phyloP scores from a whole-genome alignment of 2,329 filamentous ascomycete species.

The Venturia pyrina region DNA sequence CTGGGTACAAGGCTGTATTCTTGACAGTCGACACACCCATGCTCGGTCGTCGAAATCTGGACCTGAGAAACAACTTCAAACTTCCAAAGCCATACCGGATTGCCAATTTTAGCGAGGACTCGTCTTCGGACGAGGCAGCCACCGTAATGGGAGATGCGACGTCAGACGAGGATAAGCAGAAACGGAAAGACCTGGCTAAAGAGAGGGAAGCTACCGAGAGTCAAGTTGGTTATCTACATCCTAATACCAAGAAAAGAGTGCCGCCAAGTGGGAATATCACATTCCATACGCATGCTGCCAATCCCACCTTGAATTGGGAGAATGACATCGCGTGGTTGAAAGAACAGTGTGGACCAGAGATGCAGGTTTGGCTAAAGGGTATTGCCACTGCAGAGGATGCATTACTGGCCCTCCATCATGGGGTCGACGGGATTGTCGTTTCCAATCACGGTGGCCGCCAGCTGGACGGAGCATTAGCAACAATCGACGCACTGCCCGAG shows the following conservation, averaged over 20 bases:
- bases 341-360: constrained; percentile 63
- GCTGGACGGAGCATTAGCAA: constrained; percentile 44
- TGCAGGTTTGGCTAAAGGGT: constrained; percentile 8
- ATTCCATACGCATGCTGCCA: constrained; percentile 50
- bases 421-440: constrained; percentile 36
- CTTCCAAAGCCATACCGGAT: constrained; percentile 35
- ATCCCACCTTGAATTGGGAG: constrained; percentile 77
- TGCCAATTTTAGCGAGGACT: constrained; percentile 30
- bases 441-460: constrained; percentile 51
- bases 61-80: constrained; percentile 43
- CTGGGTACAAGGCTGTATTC: constrained; percentile 45
- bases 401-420: constrained; percentile 32
- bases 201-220: constrained; percentile 57
- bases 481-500: constrained; percentile 38
- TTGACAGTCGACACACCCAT: constrained; percentile 46
- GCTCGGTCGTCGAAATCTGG: constrained; percentile 43
- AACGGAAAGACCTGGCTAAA: constrained; percentile 59
- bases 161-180: constrained; percentile 18
- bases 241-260: constrained; percentile 34
- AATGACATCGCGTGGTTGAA: constrained; percentile 65
- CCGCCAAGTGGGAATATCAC: constrained; percentile 26
- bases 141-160: constrained; percentile 10
- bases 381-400: constrained; percentile 27
- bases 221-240: constrained; percentile 43
- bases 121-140: constrained; percentile 16